Conservation (phyloP, 1,284 basidiomycete species). For the Naganishia liquefaciens region DNA sequence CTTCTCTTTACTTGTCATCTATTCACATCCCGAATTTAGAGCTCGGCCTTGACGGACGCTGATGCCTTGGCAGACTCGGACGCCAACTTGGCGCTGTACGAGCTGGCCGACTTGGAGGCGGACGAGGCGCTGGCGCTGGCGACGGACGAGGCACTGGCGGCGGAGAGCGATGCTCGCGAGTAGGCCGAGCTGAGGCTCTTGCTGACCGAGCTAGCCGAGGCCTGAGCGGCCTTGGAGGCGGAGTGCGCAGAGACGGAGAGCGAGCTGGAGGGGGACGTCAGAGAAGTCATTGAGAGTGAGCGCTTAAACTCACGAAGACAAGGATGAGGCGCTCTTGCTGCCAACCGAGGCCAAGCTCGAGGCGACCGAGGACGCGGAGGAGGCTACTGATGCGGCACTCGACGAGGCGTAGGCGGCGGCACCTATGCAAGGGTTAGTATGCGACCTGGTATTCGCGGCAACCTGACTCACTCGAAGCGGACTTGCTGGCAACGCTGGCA, state of each 20-base stretch:
- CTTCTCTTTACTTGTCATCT: neutral
- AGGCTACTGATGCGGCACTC: slow-evolving; percentile 30
- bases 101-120: slow-evolving; percentile 39
- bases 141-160: slow-evolving; percentile 56
- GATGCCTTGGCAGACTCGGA: slow-evolving; percentile 43
- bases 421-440: neutral
- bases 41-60: slow-evolving; percentile 42
- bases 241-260: slow-evolving; percentile 31
- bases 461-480: slow-evolving; percentile 34
- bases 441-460: neutral
- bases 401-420: slow-evolving; percentile 37
- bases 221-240: slow-evolving; percentile 27
- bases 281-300: neutral
- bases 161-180: slow-evolving; percentile 45
- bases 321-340: slow-evolving; percentile 28
- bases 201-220: slow-evolving; percentile 28
- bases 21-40: slow-evolving; percentile 32
- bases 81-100: slow-evolving; percentile 40
- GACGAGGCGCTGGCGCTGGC: slow-evolving; percentile 44
- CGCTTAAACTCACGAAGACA: slow-evolving; percentile 22
- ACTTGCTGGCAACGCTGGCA: slow-evolving; percentile 48
- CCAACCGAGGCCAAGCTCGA: slow-evolving; percentile 58
- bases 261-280: slow-evolving; percentile 4
- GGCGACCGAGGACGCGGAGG: slow-evolving; percentile 36
- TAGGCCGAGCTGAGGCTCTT: slow-evolving; percentile 31